Percentiles rank a stretch among this genome's conserved stretches.
Evolutionary conservation across 2,329 filamentous ascomycete genomes (phyloP).

Genomic region (Talaromyces sp.): DNA sequence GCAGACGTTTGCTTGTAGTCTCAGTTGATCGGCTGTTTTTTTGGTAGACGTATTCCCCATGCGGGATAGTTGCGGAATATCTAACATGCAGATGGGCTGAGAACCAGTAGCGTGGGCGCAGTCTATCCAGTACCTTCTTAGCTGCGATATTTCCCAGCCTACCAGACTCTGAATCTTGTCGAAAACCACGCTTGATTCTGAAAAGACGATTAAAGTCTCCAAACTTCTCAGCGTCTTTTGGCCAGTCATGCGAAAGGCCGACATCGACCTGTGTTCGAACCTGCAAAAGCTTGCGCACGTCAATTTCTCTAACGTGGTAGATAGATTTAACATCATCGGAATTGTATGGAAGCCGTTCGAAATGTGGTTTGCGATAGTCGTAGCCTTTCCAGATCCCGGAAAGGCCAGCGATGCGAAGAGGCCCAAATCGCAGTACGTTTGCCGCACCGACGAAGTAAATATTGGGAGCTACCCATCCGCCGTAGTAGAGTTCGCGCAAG

Average conservation of each 20-base stretch:
- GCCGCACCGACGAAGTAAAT: slow-evolving; percentile 97
- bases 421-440: slow-evolving; percentile 78
- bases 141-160: slow-evolving; percentile 76
- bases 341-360: slow-evolving; percentile 81
- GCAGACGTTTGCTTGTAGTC: background rate
- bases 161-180: slow-evolving; percentile 68
- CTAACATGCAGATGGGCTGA: slow-evolving; percentile 89
- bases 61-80: slow-evolving; percentile 61
- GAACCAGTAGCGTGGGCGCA: slow-evolving; percentile 87
- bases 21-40: background rate
- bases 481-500: slow-evolving; percentile 88
- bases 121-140: slow-evolving; percentile 69
- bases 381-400: slow-evolving; percentile 94
- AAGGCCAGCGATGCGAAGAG: slow-evolving; percentile 79
- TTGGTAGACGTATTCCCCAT: slow-evolving; percentile 30
- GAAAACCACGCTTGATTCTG: slow-evolving; percentile 67
- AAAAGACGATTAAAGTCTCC: slow-evolving; percentile 69
- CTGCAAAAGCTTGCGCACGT: slow-evolving; percentile 83
- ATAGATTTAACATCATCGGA: slow-evolving; percentile 70
- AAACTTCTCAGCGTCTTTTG: slow-evolving; percentile 70
- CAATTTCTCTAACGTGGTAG: slow-evolving; percentile 85
- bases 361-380: slow-evolving; percentile 78
- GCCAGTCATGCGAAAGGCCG: slow-evolving; percentile 95
- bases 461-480: slow-evolving; percentile 92
- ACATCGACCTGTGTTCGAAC: slow-evolving; percentile 84